Conservation (phyloP, 345 rosid genomes). For the Citrus medica region DNA sequence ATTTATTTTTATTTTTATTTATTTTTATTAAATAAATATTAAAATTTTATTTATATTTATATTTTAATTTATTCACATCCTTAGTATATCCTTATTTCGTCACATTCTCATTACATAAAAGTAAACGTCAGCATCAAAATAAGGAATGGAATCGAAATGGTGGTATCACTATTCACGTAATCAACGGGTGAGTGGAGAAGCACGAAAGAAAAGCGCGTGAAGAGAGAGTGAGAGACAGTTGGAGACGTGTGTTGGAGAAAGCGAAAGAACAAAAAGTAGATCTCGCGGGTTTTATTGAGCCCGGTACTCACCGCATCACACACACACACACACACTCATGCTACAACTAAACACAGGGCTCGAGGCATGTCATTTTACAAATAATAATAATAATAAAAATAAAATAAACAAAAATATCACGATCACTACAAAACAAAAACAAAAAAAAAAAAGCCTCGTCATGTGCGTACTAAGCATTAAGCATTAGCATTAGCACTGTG, state of each 20-base stretch:
- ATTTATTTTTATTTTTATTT: too few species aligned
- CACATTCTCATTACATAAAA: rapidly evolving
- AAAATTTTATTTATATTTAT: too few species aligned
- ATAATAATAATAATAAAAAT: neutral
- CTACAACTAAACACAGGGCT: conserved; percentile 19
- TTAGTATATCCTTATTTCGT: rapidly evolving
- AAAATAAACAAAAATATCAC: too few species aligned
- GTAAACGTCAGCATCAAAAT: too few species aligned
- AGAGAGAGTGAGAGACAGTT: too few species aligned
- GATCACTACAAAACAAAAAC: neutral
- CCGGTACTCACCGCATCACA: neutral
- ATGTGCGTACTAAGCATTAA: neutral
- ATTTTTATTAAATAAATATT: rapidly evolving
- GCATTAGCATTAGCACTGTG: too few species aligned
- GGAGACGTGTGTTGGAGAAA: neutral
- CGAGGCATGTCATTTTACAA: conserved; percentile 6
- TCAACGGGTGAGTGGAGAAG: too few species aligned
- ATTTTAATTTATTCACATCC: too few species aligned
- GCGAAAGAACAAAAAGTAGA: neutral
- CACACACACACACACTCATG: too few species aligned
- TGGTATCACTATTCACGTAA: too few species aligned
- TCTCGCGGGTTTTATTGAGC: conserved; percentile 15
- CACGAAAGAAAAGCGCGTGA: too few species aligned
- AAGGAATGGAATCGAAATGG: too few species aligned
- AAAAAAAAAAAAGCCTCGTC: neutral